Conservation (phyloP, 768 basidiomycete species). For the Tulasnella calospora region DNA sequence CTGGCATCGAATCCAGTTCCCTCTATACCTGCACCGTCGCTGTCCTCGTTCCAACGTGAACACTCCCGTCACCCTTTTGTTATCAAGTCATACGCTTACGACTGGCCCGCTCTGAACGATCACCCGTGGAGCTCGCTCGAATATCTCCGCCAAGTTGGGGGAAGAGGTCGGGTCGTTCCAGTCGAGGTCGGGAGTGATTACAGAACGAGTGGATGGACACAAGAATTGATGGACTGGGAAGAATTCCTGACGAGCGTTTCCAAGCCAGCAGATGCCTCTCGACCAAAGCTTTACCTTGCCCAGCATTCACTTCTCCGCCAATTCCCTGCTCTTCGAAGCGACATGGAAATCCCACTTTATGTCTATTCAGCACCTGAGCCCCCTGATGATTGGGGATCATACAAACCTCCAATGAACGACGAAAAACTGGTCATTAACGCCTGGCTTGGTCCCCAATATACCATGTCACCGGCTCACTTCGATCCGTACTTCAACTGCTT, state of each 20-base stretch:
- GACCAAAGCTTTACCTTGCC: constrained; percentile 63
- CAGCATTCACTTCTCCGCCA: constrained; percentile 84
- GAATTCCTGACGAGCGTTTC: constrained; percentile 57
- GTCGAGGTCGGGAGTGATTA: constrained; percentile 88
- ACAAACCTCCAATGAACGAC: constrained; percentile 60
- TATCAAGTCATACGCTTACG: constrained; percentile 52
- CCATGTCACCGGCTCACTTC: constrained; percentile 87
- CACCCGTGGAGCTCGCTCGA: constrained; percentile 63
- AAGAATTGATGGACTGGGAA: constrained; percentile 72
- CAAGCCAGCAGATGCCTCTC: constrained; percentile 29
- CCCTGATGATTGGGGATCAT: constrained; percentile 45
- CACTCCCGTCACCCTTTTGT: constrained; percentile 62
- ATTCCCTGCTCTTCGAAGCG: constrained; percentile 69
- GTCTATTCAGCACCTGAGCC: constrained; percentile 60
- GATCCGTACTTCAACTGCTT: constrained; percentile 94
- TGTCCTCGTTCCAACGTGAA: constrained; percentile 49
- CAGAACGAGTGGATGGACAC: constrained; percentile 72
- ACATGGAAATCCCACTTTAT: constrained; percentile 84
- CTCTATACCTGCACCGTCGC: constrained; percentile 51
- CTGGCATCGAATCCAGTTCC: constrained; percentile 40
- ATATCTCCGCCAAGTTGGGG: constrained; percentile 68
- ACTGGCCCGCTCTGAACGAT: constrained; percentile 75
- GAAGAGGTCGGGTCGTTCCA: constrained; percentile 79
- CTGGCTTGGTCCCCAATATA: constrained; percentile 78
- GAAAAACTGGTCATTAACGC: constrained; percentile 65